Evolutionary conservation across 306 rosid genomes (phyloP), one percentile per base, ranked within the genome.

Genomic region (Mucuna pruriens): DNA sequence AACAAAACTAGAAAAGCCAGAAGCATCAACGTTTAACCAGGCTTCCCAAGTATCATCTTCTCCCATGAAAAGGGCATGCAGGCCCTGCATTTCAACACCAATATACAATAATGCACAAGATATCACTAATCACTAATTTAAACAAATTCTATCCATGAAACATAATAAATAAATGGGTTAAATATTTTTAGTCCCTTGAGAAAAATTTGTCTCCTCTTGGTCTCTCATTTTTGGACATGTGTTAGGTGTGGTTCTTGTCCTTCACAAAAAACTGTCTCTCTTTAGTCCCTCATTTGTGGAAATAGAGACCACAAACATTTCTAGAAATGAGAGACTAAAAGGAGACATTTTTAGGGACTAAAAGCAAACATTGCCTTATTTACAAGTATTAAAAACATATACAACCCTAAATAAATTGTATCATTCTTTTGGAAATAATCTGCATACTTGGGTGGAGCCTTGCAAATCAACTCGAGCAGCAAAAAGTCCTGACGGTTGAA

Each of bases 11-110:
- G 98, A 85, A 90, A 93, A 87, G 66, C 98, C 97, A 84, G 98
- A 93, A 81, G 97, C 85, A 81, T 93, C 97, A 75, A 86, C 83
- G 84, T 87, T 91, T 83, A 96, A 90, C 98, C 99, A 92, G 82
- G 97, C 98, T 87, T 96, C 99, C 99, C 99, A 96, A 15, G 92
- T 88, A 71, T 90, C 87, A 81, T 96, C 99, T 85, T 96, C 99
- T 80, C 98, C 99, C 0, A 90, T 90, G 89, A 96, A 96, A 86
- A 93, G 97, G 57, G 97, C 97, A 89, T 96, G 92, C 79, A 96
- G 79, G 69, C 98, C 98, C 99, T 95, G 80, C 88, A 86, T 78
- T 68, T 55, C 62, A 71, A 51, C 61, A 79, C 65, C 78, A 81
- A 79, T 72, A 85, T 62, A 68, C 34, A 83, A 49, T 85, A 49